Base-by-base conservation (phyloP, 2,329 filamentous ascomycete species). In the Chaetomium sp. region DNA sequence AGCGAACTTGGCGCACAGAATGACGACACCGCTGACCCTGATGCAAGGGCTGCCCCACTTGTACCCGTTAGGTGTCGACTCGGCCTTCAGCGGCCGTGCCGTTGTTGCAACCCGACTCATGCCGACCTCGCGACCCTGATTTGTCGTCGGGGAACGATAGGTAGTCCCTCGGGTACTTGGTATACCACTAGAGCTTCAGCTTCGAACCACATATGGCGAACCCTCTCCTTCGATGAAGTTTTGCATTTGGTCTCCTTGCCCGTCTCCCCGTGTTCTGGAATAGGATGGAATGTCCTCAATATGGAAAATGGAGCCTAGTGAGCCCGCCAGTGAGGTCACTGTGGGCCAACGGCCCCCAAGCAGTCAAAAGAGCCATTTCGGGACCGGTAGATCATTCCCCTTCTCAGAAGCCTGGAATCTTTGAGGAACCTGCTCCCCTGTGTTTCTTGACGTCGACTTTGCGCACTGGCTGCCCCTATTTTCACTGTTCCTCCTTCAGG, bases 401-500 rank as follows among this genome's bases (percentile, higher is more conserved):
- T 62, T 53, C 57, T 60, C 16, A 38, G 38, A 38, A 56, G 35
- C n/a, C 31, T 42, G 53, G 61, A 51, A 63, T 65, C 56, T 42
- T 60, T 60, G 57, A 51, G 54, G 38, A 63, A 54, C 45, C 60
- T 58, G 38, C 58, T 60, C 61, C 67, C 64, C 64, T 68, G 67
- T 63, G 35, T 64, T 63, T 64, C 67, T 59, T 67, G 66, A 68
- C 69, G 67, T 68, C 65, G 66, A 63, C 60, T 56, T 47, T 51
- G 53, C 64, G 42, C 50, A 56, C 59, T 31, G 42, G 42, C 54
- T 27, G 42, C 55, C 63, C 58, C 59, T 35, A 21, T 38, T 60
- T 60, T 47, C 53, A 38, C 38, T 4, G 45, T 64, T 62, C 33
- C 49, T 60, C 55, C 64, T 56, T 62, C 13, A 61, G 60, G 42